A percentile compares a stretch with the other conserved stretches of the same genome.
phyloP scores from a whole-genome alignment of 169 alveolate species.

The Theileria sp. region DNA sequence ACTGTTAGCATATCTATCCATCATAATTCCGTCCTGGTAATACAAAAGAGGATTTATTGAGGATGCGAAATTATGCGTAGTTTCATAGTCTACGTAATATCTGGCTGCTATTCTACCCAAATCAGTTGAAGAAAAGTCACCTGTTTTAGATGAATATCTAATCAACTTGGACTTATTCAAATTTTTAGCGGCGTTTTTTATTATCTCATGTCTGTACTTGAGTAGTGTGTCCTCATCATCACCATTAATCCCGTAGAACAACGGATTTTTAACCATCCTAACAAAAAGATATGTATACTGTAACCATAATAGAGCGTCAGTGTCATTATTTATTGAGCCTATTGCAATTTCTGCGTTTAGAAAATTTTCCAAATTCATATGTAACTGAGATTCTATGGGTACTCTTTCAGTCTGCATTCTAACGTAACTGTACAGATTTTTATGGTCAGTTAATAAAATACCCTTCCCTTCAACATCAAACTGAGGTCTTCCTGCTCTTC shows the following conservation, averaged over 20 bases:
- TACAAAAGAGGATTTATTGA: slow-evolving; percentile 52
- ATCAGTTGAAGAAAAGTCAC: slow-evolving; percentile 79
- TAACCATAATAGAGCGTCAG: slow-evolving; percentile 93
- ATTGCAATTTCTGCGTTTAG: slow-evolving; percentile 96
- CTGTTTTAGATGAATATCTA: slow-evolving; percentile 54
- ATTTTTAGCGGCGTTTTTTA: slow-evolving; percentile 66
- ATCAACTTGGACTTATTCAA: slow-evolving; percentile 70
- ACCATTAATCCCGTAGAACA: slow-evolving; percentile 83
- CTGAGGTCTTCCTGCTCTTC: slow-evolving; percentile 99
- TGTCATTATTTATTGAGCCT: slow-evolving; percentile 86
- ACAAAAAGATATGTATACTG: slow-evolving; percentile 90
- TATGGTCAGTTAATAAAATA: slow-evolving; percentile 72
- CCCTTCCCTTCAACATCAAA: slow-evolving; percentile 96
- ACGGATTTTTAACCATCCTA: slow-evolving; percentile 85
- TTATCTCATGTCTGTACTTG: slow-evolving; percentile 52
- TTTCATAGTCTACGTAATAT: slow-evolving; percentile 84
- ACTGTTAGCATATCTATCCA: slow-evolving; percentile 10
- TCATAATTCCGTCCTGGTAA: background rate
- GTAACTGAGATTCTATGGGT: slow-evolving; percentile 72
- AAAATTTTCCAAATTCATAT: slow-evolving; percentile 72
- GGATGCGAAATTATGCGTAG: slow-evolving; percentile 61
- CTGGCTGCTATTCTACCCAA: slow-evolving; percentile 86
- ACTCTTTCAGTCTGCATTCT: slow-evolving; percentile 70
- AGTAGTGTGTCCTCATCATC: slow-evolving; percentile 58
- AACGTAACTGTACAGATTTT: slow-evolving; percentile 67